A percentile compares a stretch with the other conserved stretches of the same genome.
These are phyloP conservation scores for Corylus americana DNA, from an alignment of 306 rosid genomes.

Conservation along the genomic window DNA sequence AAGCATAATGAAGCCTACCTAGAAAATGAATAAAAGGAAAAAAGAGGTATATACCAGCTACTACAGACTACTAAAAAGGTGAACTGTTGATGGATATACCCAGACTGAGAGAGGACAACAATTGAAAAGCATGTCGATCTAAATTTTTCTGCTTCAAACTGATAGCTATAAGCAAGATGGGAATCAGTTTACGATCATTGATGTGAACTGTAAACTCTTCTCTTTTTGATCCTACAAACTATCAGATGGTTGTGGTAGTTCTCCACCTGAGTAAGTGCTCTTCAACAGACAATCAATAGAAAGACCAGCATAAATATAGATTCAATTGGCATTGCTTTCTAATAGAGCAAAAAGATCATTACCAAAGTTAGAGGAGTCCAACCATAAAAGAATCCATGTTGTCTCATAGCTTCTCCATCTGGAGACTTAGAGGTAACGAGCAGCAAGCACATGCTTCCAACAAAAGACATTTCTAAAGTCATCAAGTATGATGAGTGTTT, in stretches of 20 bases:
- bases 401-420: constrained; percentile 82
- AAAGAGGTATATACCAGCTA: not conserved
- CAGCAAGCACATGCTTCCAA: constrained; percentile 80
- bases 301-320: constrained; percentile 22
- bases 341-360: constrained; percentile 29
- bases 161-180: not conserved
- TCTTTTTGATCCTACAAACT: not conserved
- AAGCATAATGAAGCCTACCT: not conserved
- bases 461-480: constrained; percentile 95
- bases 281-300: constrained; percentile 7
- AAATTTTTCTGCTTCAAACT: not conserved
- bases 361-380: constrained; percentile 90
- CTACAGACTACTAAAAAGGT: not conserved
- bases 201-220: not conserved
- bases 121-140: not conserved
- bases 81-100: not conserved
- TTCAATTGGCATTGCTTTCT: not conserved
- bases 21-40: not conserved
- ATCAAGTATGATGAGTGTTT: constrained; percentile 92
- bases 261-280: constrained; percentile 7
- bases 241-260: not conserved
- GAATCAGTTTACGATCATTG: not conserved
- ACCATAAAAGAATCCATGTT: constrained; percentile 74
- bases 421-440: constrained; percentile 82
- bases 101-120: not conserved